These are phyloP conservation scores for Chamaenerion angustifolium DNA, from an alignment of 345 rosid genomes.

Conservation along the genomic window DNA sequence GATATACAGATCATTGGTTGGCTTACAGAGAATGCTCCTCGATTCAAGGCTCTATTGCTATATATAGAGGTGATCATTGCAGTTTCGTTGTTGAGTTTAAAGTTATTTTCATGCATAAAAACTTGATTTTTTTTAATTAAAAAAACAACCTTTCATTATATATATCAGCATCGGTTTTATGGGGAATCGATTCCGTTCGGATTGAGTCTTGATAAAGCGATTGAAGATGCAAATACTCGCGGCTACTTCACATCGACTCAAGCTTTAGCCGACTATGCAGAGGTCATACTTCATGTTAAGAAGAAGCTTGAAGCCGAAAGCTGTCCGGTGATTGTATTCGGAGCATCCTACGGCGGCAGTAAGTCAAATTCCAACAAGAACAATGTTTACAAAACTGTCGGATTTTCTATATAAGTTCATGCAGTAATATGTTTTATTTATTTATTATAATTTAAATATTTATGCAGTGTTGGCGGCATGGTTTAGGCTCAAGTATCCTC, in stretches of 20 bases:
- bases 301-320: slow-evolving; percentile 8
- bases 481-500: slow-evolving; percentile 26
- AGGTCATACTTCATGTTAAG: slow-evolving; percentile 16
- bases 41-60: slow-evolving; percentile 23
- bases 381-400: no score
- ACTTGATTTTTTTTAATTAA: no score
- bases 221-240: slow-evolving; percentile 13
- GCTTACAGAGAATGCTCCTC: slow-evolving; percentile 24
- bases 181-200: slow-evolving; percentile 32
- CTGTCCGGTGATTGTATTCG: slow-evolving; percentile 26
- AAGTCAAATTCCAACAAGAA: no score
- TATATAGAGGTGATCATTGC: slow-evolving; percentile 23
- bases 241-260: slow-evolving; percentile 30
- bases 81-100: no score
- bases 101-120: no score
- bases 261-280: slow-evolving; percentile 32
- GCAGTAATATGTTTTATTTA: background rate
- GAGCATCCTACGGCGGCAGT: slow-evolving; percentile 41
- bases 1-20: slow-evolving; percentile 13
- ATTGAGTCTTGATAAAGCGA: slow-evolving; percentile 9
- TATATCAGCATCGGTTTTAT: slow-evolving; percentile 36
- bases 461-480: slow-evolving; percentile 19
- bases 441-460: background rate
- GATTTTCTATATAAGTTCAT: no score
- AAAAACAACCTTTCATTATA: no score